A percentile compares a stretch with the other conserved stretches of the same genome.
Conservation (phyloP, 768 basidiomycete species). For the Lactifluus piperatus region DNA sequence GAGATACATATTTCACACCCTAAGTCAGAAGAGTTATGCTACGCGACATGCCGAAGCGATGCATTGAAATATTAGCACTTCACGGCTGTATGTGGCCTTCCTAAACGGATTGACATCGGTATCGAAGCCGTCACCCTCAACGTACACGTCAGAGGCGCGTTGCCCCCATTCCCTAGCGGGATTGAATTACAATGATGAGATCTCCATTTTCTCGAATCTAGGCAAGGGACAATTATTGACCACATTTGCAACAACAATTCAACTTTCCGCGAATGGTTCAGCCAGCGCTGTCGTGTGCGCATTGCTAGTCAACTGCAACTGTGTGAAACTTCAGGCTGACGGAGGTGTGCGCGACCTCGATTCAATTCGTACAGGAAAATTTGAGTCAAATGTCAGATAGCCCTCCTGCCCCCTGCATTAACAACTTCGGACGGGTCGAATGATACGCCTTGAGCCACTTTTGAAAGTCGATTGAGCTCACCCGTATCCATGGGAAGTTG, state of each 20-base stretch:
- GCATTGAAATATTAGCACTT: neutral
- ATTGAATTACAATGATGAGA: neutral
- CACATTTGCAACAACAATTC: neutral
- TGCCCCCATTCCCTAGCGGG: neutral
- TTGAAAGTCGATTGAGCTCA: neutral
- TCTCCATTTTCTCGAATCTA: neutral
- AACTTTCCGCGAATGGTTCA: neutral
- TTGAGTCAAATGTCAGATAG: neutral
- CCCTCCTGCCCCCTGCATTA: neutral
- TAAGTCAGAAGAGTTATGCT: neutral
- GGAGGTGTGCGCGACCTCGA: neutral
- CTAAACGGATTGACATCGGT: neutral
- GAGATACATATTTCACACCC: neutral
- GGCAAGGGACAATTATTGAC: neutral
- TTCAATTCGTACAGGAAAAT: neutral
- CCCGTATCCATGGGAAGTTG: neutral
- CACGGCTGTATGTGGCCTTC: neutral
- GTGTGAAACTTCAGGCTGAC: neutral
- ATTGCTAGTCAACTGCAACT: neutral
- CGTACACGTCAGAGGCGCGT: neutral
- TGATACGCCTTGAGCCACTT: neutral
- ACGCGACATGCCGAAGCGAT: neutral
- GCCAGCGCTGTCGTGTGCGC: neutral
- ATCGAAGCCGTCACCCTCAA: neutral
- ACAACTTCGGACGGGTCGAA: neutral